Evolutionary conservation across 2,329 filamentous ascomycete species (phyloP).

Genomic region (Endocalyx cinctus): DNA sequence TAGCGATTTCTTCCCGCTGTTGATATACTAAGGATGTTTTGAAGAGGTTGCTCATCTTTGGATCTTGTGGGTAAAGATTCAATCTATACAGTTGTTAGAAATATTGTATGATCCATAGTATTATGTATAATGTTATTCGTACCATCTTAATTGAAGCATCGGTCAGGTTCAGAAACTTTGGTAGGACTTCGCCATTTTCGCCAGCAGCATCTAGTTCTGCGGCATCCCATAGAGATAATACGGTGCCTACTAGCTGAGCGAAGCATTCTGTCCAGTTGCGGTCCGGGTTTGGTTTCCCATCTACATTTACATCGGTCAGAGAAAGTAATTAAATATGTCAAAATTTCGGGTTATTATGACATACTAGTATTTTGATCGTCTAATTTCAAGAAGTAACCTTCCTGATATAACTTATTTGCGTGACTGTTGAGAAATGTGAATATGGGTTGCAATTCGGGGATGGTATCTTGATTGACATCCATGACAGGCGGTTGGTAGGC

Average conservation of each 20-base stretch:
- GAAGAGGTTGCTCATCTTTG: slow-evolving; percentile 69
- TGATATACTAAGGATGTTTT: slow-evolving; percentile 93
- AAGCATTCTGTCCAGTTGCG: slow-evolving; percentile 96
- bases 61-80: slow-evolving; percentile 85
- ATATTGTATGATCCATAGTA: too few species aligned
- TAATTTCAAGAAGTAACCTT: slow-evolving; percentile 95
- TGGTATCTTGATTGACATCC: slow-evolving; percentile 78
- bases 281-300: slow-evolving; percentile 80
- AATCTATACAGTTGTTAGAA: slow-evolving; percentile 52
- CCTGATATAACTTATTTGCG: slow-evolving; percentile 93
- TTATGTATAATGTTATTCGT: too few species aligned
- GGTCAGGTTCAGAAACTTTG: slow-evolving; percentile 93
- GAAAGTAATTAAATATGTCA: slow-evolving; percentile 4
- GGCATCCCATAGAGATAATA: slow-evolving; percentile 93
- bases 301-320: slow-evolving; percentile 42
- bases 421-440: slow-evolving; percentile 94
- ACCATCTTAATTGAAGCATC: slow-evolving; percentile 99
- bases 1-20: slow-evolving; percentile 96
- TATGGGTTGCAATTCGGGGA: slow-evolving; percentile 89
- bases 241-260: slow-evolving; percentile 90
- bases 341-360: too few species aligned
- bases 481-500: slow-evolving; percentile 81
- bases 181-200: slow-evolving; percentile 77
- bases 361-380: slow-evolving; percentile 89
- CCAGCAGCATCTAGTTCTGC: slow-evolving; percentile 84